Percentiles rank a stretch among this genome's conserved stretches.
Evolutionary conservation across 441 rosid genomes (phyloP).

Genomic region (Syzygium malaccense): DNA sequence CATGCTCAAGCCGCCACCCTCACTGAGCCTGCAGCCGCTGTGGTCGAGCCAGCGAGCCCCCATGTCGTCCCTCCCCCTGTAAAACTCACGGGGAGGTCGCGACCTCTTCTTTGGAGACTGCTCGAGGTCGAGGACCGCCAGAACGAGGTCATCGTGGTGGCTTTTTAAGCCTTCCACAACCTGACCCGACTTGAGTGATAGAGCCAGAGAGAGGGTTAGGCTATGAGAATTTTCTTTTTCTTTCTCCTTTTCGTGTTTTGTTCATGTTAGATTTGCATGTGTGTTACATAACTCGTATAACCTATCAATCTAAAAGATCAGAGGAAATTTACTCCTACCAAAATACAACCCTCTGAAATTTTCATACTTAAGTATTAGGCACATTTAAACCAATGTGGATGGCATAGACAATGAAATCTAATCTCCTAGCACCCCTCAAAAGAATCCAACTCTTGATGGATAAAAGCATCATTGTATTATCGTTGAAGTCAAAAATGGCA

Average conservation of each 20-base stretch:
- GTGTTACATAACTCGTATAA: background rate
- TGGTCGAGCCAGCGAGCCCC: background rate
- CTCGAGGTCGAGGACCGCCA: background rate
- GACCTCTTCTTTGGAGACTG: background rate
- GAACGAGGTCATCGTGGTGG: background rate
- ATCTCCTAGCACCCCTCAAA: background rate
- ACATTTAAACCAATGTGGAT: background rate
- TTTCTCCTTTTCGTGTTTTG: background rate
- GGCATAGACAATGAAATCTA: background rate
- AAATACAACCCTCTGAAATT: background rate
- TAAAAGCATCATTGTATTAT: background rate
- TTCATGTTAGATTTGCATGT: background rate
- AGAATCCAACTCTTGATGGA: background rate
- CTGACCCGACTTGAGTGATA: background rate
- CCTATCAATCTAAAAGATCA: background rate
- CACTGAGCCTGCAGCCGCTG: background rate
- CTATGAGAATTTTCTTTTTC: background rate
- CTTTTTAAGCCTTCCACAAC: background rate
- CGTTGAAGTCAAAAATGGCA: background rate
- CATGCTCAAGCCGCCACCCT: background rate
- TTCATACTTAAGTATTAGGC: background rate
- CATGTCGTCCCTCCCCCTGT: background rate
- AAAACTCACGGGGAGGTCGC: background rate
- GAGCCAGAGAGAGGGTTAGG: background rate
- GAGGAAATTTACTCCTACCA: background rate